phyloP scores from a whole-genome alignment of 2,329 filamentous ascomycete species.

The Fragosphaeria purpurea region DNA sequence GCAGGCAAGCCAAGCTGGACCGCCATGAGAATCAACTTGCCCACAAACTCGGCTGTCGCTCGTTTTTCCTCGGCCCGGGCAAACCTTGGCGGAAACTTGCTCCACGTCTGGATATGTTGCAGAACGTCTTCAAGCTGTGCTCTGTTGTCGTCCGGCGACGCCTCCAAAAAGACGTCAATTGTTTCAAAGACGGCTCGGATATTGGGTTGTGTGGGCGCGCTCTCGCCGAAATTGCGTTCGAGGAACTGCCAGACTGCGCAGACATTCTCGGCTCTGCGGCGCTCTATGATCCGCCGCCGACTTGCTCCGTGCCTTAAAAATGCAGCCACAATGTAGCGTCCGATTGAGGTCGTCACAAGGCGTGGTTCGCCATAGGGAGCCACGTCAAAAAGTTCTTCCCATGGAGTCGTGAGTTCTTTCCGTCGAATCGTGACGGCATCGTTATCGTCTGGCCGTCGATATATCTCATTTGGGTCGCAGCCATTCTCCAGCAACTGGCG shows the following conservation, averaged over 20 bases:
- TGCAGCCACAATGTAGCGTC: background rate
- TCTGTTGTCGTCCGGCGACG: background rate
- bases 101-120: too few species aligned
- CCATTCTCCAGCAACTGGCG: background rate
- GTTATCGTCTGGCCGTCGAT: too few species aligned
- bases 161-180: background rate
- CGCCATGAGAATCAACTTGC: too few species aligned
- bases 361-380: too few species aligned
- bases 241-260: background rate
- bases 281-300: background rate
- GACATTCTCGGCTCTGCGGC: background rate
- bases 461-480: background rate
- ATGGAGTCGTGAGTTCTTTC: too few species aligned
- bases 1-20: too few species aligned
- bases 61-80: too few species aligned
- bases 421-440: too few species aligned
- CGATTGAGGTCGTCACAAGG: background rate
- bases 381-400: too few species aligned
- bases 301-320: background rate
- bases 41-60: too few species aligned
- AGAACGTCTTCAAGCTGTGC: too few species aligned
- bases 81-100: too few species aligned
- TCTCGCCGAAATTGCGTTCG: background rate
- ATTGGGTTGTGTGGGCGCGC: background rate
- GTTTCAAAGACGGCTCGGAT: background rate